These are phyloP conservation scores for Paraphaeosphaeria minitans DNA, from an alignment of 2,329 filamentous ascomycete species.

Conservation along the genomic window DNA sequence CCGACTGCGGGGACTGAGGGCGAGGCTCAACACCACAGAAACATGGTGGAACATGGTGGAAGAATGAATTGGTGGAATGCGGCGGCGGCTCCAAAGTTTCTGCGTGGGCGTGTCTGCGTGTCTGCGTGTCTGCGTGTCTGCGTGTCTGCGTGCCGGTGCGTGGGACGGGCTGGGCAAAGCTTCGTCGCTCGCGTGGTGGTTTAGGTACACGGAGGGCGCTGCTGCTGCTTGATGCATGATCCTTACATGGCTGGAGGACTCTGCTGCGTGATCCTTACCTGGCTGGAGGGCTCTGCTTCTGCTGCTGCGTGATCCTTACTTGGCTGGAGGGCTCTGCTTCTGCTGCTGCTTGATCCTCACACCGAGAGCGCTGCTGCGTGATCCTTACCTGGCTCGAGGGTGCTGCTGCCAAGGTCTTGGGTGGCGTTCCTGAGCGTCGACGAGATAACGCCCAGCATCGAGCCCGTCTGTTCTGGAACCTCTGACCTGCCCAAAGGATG, in stretches of 20 bases:
- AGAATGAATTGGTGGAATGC: constrained; percentile 17
- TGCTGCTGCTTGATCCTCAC: too few species aligned
- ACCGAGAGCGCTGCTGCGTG: constrained; percentile 16
- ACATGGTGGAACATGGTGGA: constrained; percentile 14
- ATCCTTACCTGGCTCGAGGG: constrained; percentile 26
- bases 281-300: too few species aligned
- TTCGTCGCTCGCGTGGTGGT: constrained; percentile 27
- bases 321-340: too few species aligned
- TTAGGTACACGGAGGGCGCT: too few species aligned
- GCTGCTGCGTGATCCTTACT: too few species aligned
- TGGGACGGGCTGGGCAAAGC: constrained; percentile 27
- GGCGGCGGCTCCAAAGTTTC: constrained; percentile 1
- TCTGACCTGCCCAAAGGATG: constrained; percentile 36
- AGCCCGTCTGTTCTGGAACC: constrained; percentile 41
- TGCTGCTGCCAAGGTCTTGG: constrained; percentile 45
- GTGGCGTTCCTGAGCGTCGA: constrained; percentile 36
- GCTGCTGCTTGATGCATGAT: too few species aligned
- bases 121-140: neutral
- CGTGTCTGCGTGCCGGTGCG: neutral
- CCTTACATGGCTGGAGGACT: too few species aligned
- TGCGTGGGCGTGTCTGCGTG: neutral
- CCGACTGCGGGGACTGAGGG: constrained; percentile 14
- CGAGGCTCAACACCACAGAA: constrained; percentile 22
- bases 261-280: too few species aligned
- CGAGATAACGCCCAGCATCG: constrained; percentile 32